Base-by-base conservation (phyloP, 176 grass and related monocot genomes). In the Neostapfia colusana region DNA sequence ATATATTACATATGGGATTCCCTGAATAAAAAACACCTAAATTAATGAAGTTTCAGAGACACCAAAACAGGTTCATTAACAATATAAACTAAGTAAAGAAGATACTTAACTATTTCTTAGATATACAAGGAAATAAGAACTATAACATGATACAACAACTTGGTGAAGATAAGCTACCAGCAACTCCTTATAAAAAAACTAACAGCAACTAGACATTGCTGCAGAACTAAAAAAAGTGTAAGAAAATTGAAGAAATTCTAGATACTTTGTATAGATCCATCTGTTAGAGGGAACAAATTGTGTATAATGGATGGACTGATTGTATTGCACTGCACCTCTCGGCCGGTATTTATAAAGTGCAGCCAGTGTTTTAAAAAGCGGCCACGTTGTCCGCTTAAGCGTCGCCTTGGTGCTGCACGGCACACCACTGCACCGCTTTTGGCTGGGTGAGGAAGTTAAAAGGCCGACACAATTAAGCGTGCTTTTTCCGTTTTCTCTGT, bases 1-100 rank as follows among this genome's bases (percentile, higher is more conserved):
- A 74, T 99, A 99, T 88, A 99, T 99, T 46, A 99, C 95, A 41
- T 99, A 99, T 45, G 91, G 95, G 23, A 99, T 88, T 49, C 95
- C 95, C 95, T 99, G 83, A 89, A 85, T 81, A 67, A 51, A 74
- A 74, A 70, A 76, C 18, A 79, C 23, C 65, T 50, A 34, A 7
- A 60, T 59, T 51, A 63, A 60, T 26, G 2, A 86, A 61, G 28
- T 56, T 79, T 15, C 59, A 35, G 13, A 69, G 69, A 83, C 15
- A 31, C 31, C 17, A 63, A 44, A 64, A 38, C 26, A 70, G 36
- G 25, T 61, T 77, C 20, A 25, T 60, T 24, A 57, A 4, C 10
- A 37, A 44, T 50, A 70, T n/a, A 67, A 63, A 45, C 35, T 74
- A 77, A 26, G 17, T 51, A 45, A 13, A 36, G 70, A 36, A 37